Evolutionary conservation across 768 basidiomycete species (phyloP), one percentile per base, ranked within the genome.

Genomic region (Leccinum fibrillosum): DNA sequence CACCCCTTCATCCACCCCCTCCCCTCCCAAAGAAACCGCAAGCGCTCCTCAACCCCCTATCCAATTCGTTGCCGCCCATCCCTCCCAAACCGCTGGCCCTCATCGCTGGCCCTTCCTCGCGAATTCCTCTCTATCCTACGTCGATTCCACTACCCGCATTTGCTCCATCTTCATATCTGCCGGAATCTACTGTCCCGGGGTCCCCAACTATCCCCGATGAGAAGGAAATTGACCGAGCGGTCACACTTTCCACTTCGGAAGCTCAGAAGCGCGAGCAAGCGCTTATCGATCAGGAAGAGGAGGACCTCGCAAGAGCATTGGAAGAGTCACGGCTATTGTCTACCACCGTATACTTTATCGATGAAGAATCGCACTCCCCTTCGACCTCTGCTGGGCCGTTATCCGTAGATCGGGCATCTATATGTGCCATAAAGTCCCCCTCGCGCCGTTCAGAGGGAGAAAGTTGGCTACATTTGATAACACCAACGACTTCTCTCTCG

Each of bases 241-340:
- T 85, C 51, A 81, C 84, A 2, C 74, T 80, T 55, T 80, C 72
- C 12, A 58, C 53, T 1, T 62, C 80, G 17, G 82, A 82, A 49
- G 74, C 77, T 8, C 64, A 53, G 35, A 62, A 52, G n/a, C 70
- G 50, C 19, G 70, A 72, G 47, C 58, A 65, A 47, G 64, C 57
- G 7, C 23, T 73, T 48, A 58, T 65, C 32, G 63, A 63, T 21
- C 68, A 68, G 57, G 88, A 91, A 66, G 86, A 89, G 57, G 83
- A 84, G 30, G 86, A 90, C 45, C 74, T 91, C 13, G 82, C 82
- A 21, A 77, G 77, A 60, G 90, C 88, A 0, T 63, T 92, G 57
- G 78, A 82, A 62, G 80, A 80, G 58, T 88, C 86, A 1, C 72
- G 73, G n/a, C 44, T 73, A 17, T 47, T 60, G 51, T 56, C 68